Evolutionary conservation across 2,329 filamentous ascomycete genomes (phyloP).

Genomic region (Coniochaeta ligniaria): DNA sequence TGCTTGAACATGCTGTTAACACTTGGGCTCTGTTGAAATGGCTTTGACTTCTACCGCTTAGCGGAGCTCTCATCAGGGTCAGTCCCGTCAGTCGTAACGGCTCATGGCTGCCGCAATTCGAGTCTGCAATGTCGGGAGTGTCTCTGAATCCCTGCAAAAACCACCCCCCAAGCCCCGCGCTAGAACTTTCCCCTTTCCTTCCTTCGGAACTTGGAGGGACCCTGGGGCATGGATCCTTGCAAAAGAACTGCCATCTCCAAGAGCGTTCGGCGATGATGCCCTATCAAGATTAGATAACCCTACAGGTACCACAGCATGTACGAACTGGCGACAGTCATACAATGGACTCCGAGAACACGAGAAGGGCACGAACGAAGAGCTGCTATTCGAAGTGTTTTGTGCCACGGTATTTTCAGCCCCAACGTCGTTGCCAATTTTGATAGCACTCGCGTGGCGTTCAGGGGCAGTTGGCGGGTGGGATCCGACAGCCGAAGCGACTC

Average conservation of each 20-base stretch:
- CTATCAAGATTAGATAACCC: not conserved
- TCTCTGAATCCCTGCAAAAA: not conserved
- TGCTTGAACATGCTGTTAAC: not conserved
- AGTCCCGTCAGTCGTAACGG: not conserved
- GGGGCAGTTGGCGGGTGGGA: not conserved
- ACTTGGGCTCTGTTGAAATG: not conserved
- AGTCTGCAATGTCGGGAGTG: not conserved
- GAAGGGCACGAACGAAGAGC: not conserved
- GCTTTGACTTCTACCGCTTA: not conserved
- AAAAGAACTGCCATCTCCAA: not conserved
- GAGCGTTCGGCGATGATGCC: not conserved
- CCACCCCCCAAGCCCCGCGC: not conserved
- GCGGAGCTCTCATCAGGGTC: not conserved
- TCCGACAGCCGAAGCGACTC: not conserved
- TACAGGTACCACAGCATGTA: not conserved
- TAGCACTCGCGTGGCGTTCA: not conserved
- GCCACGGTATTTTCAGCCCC: not conserved
- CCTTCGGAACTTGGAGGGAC: not conserved
- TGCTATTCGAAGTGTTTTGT: not conserved
- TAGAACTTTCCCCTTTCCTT: slow-evolving; percentile 1
- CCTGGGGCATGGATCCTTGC: not conserved
- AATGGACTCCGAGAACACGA: not conserved
- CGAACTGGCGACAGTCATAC: not conserved
- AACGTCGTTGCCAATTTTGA: not conserved
- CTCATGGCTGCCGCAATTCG: not conserved